phyloP scores from a whole-genome alignment of 495 filamentous ascomycete species.

The Aspergillus bridgeri region DNA sequence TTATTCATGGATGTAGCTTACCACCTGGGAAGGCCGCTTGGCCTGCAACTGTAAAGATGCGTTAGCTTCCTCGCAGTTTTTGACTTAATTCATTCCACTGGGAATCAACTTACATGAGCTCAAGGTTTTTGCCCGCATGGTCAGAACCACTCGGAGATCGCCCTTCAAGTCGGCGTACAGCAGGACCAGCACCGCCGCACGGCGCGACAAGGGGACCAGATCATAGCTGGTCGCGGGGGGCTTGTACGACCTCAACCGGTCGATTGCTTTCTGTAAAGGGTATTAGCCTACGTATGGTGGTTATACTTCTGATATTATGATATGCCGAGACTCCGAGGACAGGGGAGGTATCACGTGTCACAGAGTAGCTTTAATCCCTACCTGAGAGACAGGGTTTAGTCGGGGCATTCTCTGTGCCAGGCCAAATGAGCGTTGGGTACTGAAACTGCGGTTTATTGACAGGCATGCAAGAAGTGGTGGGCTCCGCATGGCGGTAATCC shows the following conservation, averaged over 20 bases:
- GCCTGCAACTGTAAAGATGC: conserved; percentile 48
- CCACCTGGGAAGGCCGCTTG: conserved; percentile 88
- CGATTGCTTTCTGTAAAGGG: conserved; percentile 63
- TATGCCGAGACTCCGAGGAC: not conserved
- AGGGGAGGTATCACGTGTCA: not conserved
- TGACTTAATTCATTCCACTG: not conserved
- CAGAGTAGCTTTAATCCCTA: conserved; percentile 14
- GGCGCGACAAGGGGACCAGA: conserved; percentile 63
- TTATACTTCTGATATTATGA: not conserved
- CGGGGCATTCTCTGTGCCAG: conserved; percentile 27
- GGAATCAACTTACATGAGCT: conserved; percentile 48
- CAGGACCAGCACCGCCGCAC: conserved; percentile 81
- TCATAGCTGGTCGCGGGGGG: conserved; percentile 59
- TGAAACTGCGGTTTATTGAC: conserved; percentile 3
- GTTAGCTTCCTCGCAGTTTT: not conserved
- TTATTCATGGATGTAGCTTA: conserved; percentile 32
- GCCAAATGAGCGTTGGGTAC: not conserved
- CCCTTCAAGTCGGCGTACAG: conserved; percentile 78
- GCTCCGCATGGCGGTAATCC: conserved; percentile 3
- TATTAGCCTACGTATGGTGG: conserved; percentile 1
- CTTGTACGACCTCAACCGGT: conserved; percentile 66
- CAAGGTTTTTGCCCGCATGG: conserved; percentile 74
- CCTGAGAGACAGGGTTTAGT: conserved; percentile 33
- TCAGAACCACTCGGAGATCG: conserved; percentile 78
- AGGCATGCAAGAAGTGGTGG: not conserved